Conservation (phyloP, 1,284 basidiomycete species). For the Hemileia vastatrix region DNA sequence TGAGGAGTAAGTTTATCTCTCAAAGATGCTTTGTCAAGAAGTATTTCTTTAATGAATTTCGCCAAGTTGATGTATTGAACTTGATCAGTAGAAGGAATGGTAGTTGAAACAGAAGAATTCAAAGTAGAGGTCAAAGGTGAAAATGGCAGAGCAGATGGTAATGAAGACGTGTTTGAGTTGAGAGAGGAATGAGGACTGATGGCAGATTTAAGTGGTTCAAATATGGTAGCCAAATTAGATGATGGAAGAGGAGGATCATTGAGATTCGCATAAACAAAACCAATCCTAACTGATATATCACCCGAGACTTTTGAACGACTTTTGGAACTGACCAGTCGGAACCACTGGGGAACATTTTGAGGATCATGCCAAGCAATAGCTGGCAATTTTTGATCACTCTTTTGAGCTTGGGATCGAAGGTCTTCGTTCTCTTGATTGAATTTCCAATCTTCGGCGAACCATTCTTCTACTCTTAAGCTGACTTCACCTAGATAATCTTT, state of each 20-base stretch:
- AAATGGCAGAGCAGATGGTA: background rate
- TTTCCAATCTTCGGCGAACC: constrained; percentile 57
- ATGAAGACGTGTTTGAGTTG: background rate
- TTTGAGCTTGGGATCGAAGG: background rate
- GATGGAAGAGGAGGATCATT: too few relatives aligned
- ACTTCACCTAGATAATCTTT: constrained; percentile 92
- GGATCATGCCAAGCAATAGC: too few relatives aligned
- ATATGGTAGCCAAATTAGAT: too few relatives aligned
- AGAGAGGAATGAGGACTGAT: background rate
- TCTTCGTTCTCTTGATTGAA: background rate
- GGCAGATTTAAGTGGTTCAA: too few relatives aligned
- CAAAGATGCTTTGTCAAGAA: background rate
- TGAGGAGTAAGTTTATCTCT: background rate
- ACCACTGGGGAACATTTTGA: background rate
- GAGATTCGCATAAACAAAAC: too few relatives aligned
- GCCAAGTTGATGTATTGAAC: background rate
- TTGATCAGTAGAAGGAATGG: background rate
- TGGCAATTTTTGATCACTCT: background rate
- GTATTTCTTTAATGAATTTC: background rate
- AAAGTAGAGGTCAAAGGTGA: background rate
- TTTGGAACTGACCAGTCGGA: background rate
- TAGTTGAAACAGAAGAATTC: background rate
- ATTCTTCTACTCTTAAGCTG: constrained; percentile 63
- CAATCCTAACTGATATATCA: background rate
- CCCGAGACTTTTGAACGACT: background rate